Evolutionary conservation across 768 basidiomycete genomes (phyloP).

Genomic region (Trametes punicea): DNA sequence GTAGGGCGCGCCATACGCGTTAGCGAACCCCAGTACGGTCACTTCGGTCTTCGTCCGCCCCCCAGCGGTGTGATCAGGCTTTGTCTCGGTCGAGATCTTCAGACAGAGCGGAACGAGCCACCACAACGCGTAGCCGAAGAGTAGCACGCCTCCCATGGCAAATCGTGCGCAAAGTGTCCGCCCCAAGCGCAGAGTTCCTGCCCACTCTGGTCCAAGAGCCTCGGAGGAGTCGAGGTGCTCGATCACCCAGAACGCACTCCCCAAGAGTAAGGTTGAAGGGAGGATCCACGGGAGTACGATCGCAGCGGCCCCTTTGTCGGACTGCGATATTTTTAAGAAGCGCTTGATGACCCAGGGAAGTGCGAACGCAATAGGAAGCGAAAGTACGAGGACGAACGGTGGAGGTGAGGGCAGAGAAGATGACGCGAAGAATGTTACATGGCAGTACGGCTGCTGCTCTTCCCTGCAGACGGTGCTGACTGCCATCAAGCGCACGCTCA

Average conservation of each 20-base stretch:
- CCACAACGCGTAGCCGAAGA: conserved; percentile 66
- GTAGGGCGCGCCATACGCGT: conserved; percentile 87
- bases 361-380: conserved; percentile 51
- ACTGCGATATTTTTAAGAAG: conserved; percentile 64
- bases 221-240: conserved; percentile 72
- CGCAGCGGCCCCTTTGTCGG: conserved; percentile 69
- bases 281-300: conserved; percentile 60
- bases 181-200: conserved; percentile 42
- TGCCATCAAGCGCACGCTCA: conserved; percentile 72
- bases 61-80: conserved; percentile 6
- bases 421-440: conserved; percentile 85
- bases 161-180: conserved; percentile 64
- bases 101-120: conserved; percentile 72
- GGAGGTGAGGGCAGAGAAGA: conserved; percentile 68
- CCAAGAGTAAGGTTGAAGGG: conserved; percentile 54
- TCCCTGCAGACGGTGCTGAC: conserved; percentile 89
- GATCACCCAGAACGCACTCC: conserved; percentile 69
- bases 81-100: conserved; percentile 43
- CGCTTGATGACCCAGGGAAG: conserved; percentile 55
- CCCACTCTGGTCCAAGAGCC: conserved; percentile 40
- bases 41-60: conserved; percentile 42
- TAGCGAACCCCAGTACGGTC: conserved; percentile 79
- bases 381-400: conserved; percentile 50
- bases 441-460: conserved; percentile 89
- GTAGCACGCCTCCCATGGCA: conserved; percentile 46